Evolutionary conservation across 805 yeast species (phyloP), one percentile per base, ranked within the genome.

Genomic region (Saccharomycopsis guyanensis): DNA sequence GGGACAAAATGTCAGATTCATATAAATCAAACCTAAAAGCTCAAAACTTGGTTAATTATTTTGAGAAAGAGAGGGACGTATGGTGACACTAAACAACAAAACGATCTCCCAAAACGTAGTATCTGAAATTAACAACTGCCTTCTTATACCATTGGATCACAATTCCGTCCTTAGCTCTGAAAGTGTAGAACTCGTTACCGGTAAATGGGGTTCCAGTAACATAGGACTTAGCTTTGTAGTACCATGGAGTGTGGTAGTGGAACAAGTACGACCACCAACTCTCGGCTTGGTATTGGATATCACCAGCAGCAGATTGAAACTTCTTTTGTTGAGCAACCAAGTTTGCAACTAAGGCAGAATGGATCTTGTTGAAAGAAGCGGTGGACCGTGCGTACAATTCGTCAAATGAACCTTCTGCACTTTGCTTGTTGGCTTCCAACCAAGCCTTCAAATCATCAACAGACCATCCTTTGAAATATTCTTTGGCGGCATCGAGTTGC

Each of bases 401-500:
- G 60, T 62, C 45, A 62, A 65, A 42, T 59, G 55, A 13, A 53
- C 53, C 41, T n/a, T 46, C 46, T 13, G 22, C 22, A n/a, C 16
- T n/a, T 15, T 16, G 7, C 35, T 42, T 42, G 31, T 37, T 35
- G 5, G 13, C 13, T 4, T 19, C 18, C 39, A 46, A 38, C 31
- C 23, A 46, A 2, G 3, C 15, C 29, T 42, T 42, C 4, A 46
- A 20, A 24, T 42, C 38, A 3, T 46, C 46, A 12, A 20, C 16
- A 13, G 38, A 16, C 48, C 48, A 45, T 24, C 7, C 18, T 12
- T 32, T 8, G 29, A 45, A 45, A 10, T 25, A 25, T 10, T 25
- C 29, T 25, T 10, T 25, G 29, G 29, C 29, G 29, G 29, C 29
- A 10, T 25, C 29, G 29, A 25, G 6, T 10, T 25, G 29, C 12